Evolutionary conservation across 2,329 filamentous ascomycete species (phyloP).

Genomic region (Emergomyces africanus): DNA sequence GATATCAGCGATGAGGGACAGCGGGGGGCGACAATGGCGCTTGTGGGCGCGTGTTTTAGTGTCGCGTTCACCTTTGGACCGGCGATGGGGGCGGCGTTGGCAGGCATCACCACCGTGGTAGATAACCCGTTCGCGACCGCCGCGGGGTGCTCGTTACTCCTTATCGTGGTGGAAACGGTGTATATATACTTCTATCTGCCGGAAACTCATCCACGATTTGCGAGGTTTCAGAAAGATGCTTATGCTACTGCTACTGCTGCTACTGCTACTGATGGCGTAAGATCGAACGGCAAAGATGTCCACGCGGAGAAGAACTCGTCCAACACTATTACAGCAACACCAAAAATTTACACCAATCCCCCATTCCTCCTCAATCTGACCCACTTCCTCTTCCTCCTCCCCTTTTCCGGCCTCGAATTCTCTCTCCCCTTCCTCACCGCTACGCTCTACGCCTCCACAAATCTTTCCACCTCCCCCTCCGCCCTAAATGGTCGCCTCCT

Average conservation of each 20-base stretch:
- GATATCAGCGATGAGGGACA: slow-evolving; percentile 82
- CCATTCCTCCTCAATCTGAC: slow-evolving; percentile 69
- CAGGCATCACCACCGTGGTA: slow-evolving; percentile 61
- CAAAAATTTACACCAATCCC: slow-evolving; percentile 58
- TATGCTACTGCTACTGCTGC: slow-evolving; percentile 6
- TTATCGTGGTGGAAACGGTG: slow-evolving; percentile 75
- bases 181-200: slow-evolving; percentile 79
- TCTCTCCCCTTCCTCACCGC: slow-evolving; percentile 96
- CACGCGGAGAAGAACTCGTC: slow-evolving; percentile 14
- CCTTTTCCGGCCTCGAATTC: slow-evolving; percentile 98
- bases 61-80: slow-evolving; percentile 96
- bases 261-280: slow-evolving; percentile 2
- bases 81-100: slow-evolving; percentile 75
- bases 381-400: slow-evolving; percentile 84
- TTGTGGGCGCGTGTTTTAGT: slow-evolving; percentile 93
- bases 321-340: slow-evolving; percentile 15
- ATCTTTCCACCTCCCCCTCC: slow-evolving; percentile 36
- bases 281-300: slow-evolving; percentile 8
- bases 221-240: slow-evolving; percentile 20
- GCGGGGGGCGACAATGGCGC: slow-evolving; percentile 83
- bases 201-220: slow-evolving; percentile 60
- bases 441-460: slow-evolving; percentile 70
- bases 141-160: slow-evolving; percentile 69
- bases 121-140: slow-evolving; percentile 91
- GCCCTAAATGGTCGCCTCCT: slow-evolving; percentile 73